Conservation (phyloP, 169 alveolate genomes). For the Perkinsus marinus region DNA sequence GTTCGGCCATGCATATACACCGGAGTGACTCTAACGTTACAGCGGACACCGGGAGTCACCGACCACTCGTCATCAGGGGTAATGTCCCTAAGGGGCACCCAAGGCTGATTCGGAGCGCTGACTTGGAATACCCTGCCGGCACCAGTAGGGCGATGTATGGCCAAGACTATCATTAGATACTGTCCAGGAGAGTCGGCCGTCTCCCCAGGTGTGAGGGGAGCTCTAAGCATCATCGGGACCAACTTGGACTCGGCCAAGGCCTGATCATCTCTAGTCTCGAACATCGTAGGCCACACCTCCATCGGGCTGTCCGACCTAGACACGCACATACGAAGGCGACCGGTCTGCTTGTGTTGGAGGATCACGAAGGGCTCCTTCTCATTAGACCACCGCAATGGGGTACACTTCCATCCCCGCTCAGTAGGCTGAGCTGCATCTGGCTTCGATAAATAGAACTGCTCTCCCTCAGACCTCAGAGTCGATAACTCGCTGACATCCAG, state of each 20-base stretch:
- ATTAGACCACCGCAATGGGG: neutral
- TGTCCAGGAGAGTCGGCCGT: neutral
- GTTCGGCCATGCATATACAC: neutral
- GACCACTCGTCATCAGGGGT: neutral
- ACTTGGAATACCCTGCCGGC: neutral
- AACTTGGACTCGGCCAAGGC: neutral
- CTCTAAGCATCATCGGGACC: neutral
- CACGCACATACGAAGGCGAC: neutral
- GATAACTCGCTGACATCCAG: neutral
- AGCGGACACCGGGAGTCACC: neutral
- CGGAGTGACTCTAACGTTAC: neutral
- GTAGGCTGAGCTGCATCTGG: neutral
- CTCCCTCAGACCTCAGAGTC: neutral
- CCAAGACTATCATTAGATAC: neutral
- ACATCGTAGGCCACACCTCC: neutral
- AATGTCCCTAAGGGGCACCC: neutral
- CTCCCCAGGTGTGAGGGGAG: neutral
- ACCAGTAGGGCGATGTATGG: neutral
- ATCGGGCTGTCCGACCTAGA: neutral
- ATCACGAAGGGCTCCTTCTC: neutral
- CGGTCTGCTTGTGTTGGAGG: neutral
- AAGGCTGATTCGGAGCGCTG: neutral
- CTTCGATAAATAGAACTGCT: neutral
- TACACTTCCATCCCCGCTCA: neutral
- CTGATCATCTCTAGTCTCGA: neutral